Evolutionary conservation across 2,329 filamentous ascomycete genomes (phyloP).

Genomic region (Phyllosticta paracitricarpa): DNA sequence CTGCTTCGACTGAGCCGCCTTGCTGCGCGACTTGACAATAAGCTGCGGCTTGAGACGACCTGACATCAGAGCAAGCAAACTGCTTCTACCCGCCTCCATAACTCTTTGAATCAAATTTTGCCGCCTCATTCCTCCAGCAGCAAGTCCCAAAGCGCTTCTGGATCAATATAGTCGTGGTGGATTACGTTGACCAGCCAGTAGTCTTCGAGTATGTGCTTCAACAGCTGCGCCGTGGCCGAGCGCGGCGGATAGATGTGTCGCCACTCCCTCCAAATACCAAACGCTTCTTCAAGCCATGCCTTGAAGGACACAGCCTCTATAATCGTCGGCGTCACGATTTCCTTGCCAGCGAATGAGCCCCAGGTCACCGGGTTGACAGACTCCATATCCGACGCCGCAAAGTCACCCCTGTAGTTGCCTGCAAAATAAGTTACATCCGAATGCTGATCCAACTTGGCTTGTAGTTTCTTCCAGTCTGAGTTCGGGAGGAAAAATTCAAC

Average conservation of each 20-base stretch:
- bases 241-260: slow-evolving; percentile 72
- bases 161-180: slow-evolving; percentile 66
- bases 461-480: slow-evolving; percentile 60
- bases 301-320: slow-evolving; percentile 91
- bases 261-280: slow-evolving; percentile 93
- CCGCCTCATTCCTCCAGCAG: slow-evolving; percentile 27
- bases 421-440: slow-evolving; percentile 75
- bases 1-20: no score
- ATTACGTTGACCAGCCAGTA: slow-evolving; percentile 88
- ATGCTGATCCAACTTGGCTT: slow-evolving; percentile 53
- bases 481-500: slow-evolving; percentile 87
- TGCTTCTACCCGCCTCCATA: no score
- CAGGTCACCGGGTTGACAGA: slow-evolving; percentile 89
- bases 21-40: no score
- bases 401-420: slow-evolving; percentile 66
- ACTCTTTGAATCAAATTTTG: no score
- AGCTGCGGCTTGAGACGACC: no score
- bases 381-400: slow-evolving; percentile 56
- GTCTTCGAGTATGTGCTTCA: slow-evolving; percentile 58
- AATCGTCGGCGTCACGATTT: slow-evolving; percentile 92
- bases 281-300: slow-evolving; percentile 93
- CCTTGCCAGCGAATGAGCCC: slow-evolving; percentile 91
- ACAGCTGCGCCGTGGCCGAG: slow-evolving; percentile 59
- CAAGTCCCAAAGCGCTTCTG: slow-evolving; percentile 62
- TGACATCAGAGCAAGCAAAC: no score